These are phyloP conservation scores for Septoria linicola DNA, from an alignment of 2,329 filamentous ascomycete species.

Conservation along the genomic window DNA sequence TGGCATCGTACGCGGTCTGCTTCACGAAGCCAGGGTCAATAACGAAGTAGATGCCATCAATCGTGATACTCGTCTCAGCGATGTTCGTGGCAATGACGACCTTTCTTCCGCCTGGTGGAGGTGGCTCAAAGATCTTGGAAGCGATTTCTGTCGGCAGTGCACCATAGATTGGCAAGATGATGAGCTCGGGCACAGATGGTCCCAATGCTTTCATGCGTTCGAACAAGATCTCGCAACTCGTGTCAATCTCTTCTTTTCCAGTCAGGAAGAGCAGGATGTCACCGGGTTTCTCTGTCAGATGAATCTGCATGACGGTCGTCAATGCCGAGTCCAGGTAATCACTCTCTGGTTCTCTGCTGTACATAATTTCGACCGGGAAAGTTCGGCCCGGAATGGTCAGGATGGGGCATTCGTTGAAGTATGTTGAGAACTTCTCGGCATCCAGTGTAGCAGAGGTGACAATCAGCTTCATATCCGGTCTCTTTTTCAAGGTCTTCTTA, in stretches of 20 bases:
- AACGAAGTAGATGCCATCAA: conserved; percentile 96
- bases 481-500: conserved; percentile 85
- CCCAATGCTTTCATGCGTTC: conserved; percentile 96
- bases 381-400: conserved; percentile 95
- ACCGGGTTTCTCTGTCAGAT: conserved; percentile 84
- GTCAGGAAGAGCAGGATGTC: conserved; percentile 98
- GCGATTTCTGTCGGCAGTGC: conserved; percentile 92
- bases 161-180: conserved; percentile 95
- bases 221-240: conserved; percentile 83
- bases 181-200: conserved; percentile 82
- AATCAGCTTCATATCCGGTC: conserved; percentile 88
- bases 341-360: conserved; percentile 89
- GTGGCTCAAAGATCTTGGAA: conserved; percentile 89
- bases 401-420: conserved; percentile 94
- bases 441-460: conserved; percentile 96
- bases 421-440: conserved; percentile 94
- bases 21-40: conserved; percentile 97
- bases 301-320: conserved; percentile 98
- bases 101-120: conserved; percentile 80
- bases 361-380: conserved; percentile 93
- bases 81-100: conserved; percentile 98
- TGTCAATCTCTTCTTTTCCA: conserved; percentile 97
- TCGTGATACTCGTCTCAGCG: conserved; percentile 95
- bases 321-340: conserved; percentile 93
- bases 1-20: conserved; percentile 94